Base-by-base conservation (phyloP, 306 rosid species). In the Cucurbita pepo region DNA sequence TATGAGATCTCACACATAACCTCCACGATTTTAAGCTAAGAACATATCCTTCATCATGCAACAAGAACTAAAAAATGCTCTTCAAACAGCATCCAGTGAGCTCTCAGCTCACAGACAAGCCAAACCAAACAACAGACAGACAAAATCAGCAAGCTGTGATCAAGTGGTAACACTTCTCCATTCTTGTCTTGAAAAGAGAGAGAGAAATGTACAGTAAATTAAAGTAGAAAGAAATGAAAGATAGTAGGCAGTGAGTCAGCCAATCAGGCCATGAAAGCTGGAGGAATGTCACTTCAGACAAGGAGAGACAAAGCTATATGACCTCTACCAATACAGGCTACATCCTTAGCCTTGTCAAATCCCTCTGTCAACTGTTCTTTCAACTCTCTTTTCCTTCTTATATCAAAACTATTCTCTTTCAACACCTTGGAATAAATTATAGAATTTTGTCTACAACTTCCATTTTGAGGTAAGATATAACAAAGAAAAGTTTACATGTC, bases 331-430 rank as follows among this genome's bases (percentile, higher is more conserved):
- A 69, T 51, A 51, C 74, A 38, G 74, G 45, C 74, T 69, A 69
- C 22, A 69, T 45, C 74, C 74, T 69, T 69, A 51, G 74, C 74
- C 74, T 69, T 69, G 74, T 69, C 74, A 69, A 69, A 69, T 69
- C 74, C 56, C 3, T 69, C 74, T 7, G 50, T 69, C 74, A 69
- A 51, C 59, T 69, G 59, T 69, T 69, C 59, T 50, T 51, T 69
- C 74, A 69, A 18, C 74, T 69, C 13, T 69, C 25, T 3, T 12
- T 15, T n/a, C 6, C 6, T 11, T 51, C 1, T 1, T 9, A 65
- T 44, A 45, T 65, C 37, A 66, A 19, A 47, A 22, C 10, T 64
- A 30, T 64, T 43, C 8, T 1, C 22, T 53, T 53, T 53, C 56
- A 53, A 48, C 16, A 48, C 34, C 34, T 30, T 30, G 34, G 34